Percentiles rank a stretch among this genome's conserved stretches.
Conservation (phyloP, 306 rosid genomes). For the Lathyrus aphaca region DNA sequence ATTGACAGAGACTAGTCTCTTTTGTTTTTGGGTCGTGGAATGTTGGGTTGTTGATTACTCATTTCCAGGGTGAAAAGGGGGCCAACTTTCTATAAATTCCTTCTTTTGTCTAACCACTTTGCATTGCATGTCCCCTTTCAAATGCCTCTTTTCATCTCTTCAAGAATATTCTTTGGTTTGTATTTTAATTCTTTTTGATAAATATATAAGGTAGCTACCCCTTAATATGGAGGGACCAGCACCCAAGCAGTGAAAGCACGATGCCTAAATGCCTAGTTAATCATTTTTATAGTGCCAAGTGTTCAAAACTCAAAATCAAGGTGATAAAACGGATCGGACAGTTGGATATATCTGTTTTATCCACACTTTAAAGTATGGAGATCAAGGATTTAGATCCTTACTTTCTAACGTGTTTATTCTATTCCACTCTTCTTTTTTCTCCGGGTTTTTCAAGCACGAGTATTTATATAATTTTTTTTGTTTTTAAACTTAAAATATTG, state of each 20-base stretch:
- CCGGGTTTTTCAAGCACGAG: too few relatives aligned
- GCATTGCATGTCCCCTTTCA: conserved; percentile 70
- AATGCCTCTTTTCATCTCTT: conserved; percentile 43
- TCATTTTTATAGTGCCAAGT: neutral
- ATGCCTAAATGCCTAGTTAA: neutral
- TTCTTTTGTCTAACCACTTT: conserved; percentile 56
- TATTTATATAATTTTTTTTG: too few relatives aligned
- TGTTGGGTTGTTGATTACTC: conserved; percentile 51
- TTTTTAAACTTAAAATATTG: too few relatives aligned
- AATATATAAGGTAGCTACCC: conserved; percentile 17
- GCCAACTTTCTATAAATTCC: conserved; percentile 79
- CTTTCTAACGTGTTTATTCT: too few relatives aligned
- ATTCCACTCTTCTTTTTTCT: too few relatives aligned
- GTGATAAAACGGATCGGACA: too few relatives aligned
- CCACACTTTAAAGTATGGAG: too few relatives aligned
- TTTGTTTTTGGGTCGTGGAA: conserved; percentile 41
- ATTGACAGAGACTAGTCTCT: conserved; percentile 53
- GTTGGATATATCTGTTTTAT: too few relatives aligned
- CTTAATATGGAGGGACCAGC: conserved; percentile 33
- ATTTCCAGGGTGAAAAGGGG: conserved; percentile 64
- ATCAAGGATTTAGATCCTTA: too few relatives aligned
- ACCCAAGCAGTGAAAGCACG: neutral
- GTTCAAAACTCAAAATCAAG: neutral
- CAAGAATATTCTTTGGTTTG: conserved; percentile 41
- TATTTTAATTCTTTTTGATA: neutral